Evolutionary conservation across 352 stramenopile species (phyloP).

Genomic region (Phytophthora pisi): DNA sequence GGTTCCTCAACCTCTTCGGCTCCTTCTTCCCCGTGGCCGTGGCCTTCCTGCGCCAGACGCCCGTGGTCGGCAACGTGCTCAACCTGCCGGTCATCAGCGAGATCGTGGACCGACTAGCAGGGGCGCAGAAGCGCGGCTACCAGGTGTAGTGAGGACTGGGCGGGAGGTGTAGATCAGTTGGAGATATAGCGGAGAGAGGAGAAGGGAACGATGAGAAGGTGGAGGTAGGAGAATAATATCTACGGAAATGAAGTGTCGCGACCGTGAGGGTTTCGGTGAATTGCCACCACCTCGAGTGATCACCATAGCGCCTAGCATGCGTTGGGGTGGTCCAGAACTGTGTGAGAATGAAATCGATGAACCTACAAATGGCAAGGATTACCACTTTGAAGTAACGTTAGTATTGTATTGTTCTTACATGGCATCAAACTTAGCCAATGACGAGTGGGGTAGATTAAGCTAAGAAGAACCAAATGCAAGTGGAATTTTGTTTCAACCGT

Average conservation of each 20-base stretch:
- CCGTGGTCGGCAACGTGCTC: conserved; percentile 90
- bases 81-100: conserved; percentile 84
- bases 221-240: neutral
- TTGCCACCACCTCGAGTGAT: too few relatives aligned
- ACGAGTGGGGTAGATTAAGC: too few relatives aligned
- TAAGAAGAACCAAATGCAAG: too few relatives aligned
- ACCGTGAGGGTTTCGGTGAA: too few relatives aligned
- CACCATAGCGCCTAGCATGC: too few relatives aligned
- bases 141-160: conserved; percentile 60
- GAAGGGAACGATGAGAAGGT: neutral
- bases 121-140: conserved; percentile 85
- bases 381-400: too few relatives aligned
- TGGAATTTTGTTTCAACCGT: too few relatives aligned
- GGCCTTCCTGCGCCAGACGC: conserved; percentile 92
- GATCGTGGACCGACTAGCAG: conserved; percentile 84
- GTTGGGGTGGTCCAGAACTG: too few relatives aligned
- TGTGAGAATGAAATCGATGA: too few relatives aligned
- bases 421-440: too few relatives aligned
- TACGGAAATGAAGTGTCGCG: neutral
- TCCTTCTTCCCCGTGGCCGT: conserved; percentile 96
- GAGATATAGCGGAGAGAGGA: conserved; percentile 11
- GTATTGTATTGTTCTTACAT: too few relatives aligned
- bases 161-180: neutral
- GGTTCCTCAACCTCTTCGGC: conserved; percentile 96
- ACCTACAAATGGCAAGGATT: too few relatives aligned